Evolutionary conservation across 306 rosid genomes (phyloP).

Genomic region (Begonia loranthoides): DNA sequence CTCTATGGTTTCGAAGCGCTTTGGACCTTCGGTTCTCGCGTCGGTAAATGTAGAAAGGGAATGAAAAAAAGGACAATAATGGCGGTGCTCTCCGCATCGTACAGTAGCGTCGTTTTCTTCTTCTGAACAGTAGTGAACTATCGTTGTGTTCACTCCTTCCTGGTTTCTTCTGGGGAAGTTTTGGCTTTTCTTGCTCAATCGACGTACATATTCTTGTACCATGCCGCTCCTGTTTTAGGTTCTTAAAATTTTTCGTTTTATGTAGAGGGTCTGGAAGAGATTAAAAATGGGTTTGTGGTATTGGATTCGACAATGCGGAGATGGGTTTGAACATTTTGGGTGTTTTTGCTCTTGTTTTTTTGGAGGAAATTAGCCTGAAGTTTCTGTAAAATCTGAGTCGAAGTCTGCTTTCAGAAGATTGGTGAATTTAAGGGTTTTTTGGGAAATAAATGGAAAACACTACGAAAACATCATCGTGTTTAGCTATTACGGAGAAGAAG

Average conservation of each 20-base stretch:
- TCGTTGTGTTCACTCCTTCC: neutral
- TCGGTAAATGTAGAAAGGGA: constrained; percentile 7
- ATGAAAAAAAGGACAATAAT: neutral
- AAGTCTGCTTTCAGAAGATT: neutral
- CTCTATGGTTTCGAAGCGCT: neutral
- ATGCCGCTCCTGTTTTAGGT: neutral
- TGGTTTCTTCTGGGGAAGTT: constrained; percentile 2
- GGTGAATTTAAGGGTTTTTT: neutral
- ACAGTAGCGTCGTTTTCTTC: constrained; percentile 17
- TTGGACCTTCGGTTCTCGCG: constrained; percentile 9
- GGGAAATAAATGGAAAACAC: constrained; percentile 40
- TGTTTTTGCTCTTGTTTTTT: neutral
- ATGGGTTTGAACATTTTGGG: constrained; percentile 7
- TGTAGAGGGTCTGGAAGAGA: too few relatives aligned
- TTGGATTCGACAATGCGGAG: constrained; percentile 15
- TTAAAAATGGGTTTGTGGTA: constrained; percentile 4
- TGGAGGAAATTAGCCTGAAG: too few relatives aligned
- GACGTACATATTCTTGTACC: constrained; percentile 9
- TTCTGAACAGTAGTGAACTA: neutral
- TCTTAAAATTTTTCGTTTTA: neutral
- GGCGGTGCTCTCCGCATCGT: neutral
- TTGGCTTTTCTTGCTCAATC: neutral
- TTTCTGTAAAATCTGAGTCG: constrained; percentile 8
- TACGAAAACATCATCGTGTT: constrained; percentile 35
- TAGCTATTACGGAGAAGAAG: constrained; percentile 61